A percentile compares a stretch with the other conserved stretches of the same genome.
These are phyloP conservation scores for Sporothrix euskadiensis DNA, from an alignment of 2,329 filamentous ascomycete species.

Conservation along the genomic window DNA sequence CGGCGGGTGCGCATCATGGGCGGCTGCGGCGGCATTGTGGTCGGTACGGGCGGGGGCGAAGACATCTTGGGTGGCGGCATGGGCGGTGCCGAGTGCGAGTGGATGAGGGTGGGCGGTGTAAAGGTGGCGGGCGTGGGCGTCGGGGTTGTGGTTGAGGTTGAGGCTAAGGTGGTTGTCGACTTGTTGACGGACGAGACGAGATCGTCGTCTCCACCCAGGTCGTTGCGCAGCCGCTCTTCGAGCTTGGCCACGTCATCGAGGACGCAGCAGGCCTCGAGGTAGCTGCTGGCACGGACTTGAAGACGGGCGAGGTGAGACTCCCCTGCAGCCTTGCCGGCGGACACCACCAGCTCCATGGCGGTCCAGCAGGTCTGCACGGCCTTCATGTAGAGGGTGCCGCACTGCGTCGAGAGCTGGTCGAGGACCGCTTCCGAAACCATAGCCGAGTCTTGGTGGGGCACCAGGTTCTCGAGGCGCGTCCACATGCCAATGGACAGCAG, in stretches of 20 bases:
- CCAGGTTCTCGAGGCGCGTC: constrained; percentile 62
- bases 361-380: constrained; percentile 71
- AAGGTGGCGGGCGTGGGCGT: constrained; percentile 4
- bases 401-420: constrained; percentile 64
- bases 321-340: constrained; percentile 42
- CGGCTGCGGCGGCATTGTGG: not conserved
- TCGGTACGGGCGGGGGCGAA: not conserved
- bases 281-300: constrained; percentile 57
- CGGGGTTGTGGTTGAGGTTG: not conserved
- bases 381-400: constrained; percentile 73
- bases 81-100: constrained; percentile 19
- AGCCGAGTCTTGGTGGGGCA: constrained; percentile 48
- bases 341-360: constrained; percentile 65
- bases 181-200: not conserved
- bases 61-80: constrained; percentile 17
- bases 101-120: not conserved
- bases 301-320: constrained; percentile 56
- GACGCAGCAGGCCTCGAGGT: constrained; percentile 63
- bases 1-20: constrained; percentile 8
- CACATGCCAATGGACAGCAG: constrained; percentile 75
- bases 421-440: constrained; percentile 63
- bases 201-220: constrained; percentile 41
- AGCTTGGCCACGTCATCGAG: constrained; percentile 60
- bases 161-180: not conserved
- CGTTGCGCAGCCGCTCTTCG: constrained; percentile 54